These are phyloP conservation scores for Russula brevipes DNA, from an alignment of 768 basidiomycete genomes.

Conservation along the genomic window DNA sequence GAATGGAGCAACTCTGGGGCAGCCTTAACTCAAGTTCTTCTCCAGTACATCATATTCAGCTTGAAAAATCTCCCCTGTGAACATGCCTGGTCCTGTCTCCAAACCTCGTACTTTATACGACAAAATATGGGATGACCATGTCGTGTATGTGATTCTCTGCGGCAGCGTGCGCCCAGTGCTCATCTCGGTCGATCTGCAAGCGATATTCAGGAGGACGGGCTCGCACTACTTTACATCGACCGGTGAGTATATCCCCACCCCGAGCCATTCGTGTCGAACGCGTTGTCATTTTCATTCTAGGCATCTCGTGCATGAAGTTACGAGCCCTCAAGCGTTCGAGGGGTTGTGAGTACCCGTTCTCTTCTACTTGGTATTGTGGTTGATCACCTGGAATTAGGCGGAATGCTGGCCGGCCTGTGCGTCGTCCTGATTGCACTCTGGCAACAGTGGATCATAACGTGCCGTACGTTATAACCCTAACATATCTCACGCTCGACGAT, in stretches of 20 bases:
- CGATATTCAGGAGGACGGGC: slow-evolving; percentile 66
- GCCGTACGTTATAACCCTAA: slow-evolving; percentile 33
- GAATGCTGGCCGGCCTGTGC: slow-evolving; percentile 50
- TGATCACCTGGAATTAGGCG: slow-evolving; percentile 31
- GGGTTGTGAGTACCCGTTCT: slow-evolving; percentile 38
- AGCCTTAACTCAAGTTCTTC: not conserved
- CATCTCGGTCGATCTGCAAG: slow-evolving; percentile 37
- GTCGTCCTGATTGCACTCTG: slow-evolving; percentile 59
- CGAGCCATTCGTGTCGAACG: not conserved
- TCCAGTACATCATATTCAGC: not conserved
- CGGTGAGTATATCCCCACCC: slow-evolving; percentile 31
- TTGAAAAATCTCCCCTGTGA: not conserved
- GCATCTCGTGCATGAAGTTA: slow-evolving; percentile 61
- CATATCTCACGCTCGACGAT: slow-evolving; percentile 5
- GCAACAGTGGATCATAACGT: slow-evolving; percentile 59
- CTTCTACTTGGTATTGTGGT: not conserved
- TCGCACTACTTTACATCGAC: slow-evolving; percentile 72
- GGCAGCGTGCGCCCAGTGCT: not conserved
- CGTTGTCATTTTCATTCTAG: slow-evolving; percentile 29
- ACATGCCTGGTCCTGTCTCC: slow-evolving; percentile 52
- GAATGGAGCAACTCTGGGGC: not conserved
- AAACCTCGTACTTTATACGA: slow-evolving; percentile 89
- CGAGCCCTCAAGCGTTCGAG: slow-evolving; percentile 58
- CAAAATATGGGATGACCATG: slow-evolving; percentile 97
- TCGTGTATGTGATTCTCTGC: slow-evolving; percentile 54